Conservation (phyloP, 164 flowering plant genomes). For the Cinnamomum chago region DNA sequence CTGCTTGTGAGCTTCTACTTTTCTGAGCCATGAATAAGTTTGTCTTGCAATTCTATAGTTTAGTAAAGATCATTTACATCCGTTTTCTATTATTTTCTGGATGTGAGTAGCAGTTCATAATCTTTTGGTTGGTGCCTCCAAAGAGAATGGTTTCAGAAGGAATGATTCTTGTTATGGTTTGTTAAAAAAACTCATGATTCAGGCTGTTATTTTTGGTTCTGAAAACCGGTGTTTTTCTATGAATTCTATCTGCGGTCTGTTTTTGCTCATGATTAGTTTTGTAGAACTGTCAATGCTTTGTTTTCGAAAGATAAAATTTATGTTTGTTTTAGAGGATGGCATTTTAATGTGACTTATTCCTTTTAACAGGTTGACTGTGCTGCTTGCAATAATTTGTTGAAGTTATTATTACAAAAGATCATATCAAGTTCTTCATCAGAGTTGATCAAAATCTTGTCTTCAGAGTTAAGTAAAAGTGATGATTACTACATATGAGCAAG, state of each 20-base stretch:
- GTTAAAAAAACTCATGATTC: no score
- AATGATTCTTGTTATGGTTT: no score
- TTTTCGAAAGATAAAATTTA: neutral
- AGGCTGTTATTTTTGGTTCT: neutral
- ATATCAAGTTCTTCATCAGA: neutral
- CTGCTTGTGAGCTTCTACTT: no score
- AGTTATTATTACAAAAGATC: neutral
- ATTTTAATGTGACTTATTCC: neutral
- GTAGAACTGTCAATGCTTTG: neutral
- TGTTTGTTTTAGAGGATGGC: neutral
- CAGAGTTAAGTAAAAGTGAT: conserved; percentile 8
- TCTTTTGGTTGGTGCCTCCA: no score
- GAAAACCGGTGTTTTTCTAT: neutral
- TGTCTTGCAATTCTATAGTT: no score
- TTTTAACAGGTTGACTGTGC: neutral
- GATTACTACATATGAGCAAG: conserved; percentile 47
- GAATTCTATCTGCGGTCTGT: no score
- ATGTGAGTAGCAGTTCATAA: no score
- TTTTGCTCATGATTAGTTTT: neutral
- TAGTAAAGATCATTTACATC: no score
- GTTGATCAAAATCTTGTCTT: neutral
- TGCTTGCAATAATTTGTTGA: neutral
- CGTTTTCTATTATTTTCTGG: no score
- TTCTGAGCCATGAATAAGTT: no score
- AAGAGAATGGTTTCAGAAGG: no score